A percentile compares a stretch with the other conserved stretches of the same genome.
Conservation (phyloP, 108 stramenopile genomes). For the Epithemia pelagica region DNA sequence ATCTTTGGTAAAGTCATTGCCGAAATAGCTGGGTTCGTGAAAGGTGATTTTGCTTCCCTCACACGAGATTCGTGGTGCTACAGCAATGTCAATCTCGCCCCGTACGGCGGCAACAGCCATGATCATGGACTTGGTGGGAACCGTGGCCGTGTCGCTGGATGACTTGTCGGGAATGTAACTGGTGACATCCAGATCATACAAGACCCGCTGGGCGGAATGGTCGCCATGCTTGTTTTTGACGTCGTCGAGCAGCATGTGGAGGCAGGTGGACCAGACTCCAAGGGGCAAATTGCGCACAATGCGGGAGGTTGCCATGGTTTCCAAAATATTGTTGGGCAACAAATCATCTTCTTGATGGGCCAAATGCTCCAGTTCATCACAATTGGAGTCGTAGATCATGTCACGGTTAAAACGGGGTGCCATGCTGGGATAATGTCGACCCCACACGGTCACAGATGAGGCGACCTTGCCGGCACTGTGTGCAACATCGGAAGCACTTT, state of each 20-base stretch:
- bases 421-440: background rate
- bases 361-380: background rate
- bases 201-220: background rate
- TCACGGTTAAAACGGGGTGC: background rate
- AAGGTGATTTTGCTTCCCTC: background rate
- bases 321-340: conserved; percentile 6
- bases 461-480: background rate
- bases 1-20: background rate
- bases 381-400: background rate
- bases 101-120: background rate
- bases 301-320: background rate
- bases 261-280: background rate
- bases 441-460: background rate
- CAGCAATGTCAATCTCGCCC: background rate
- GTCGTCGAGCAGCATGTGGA: background rate
- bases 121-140: background rate
- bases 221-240: background rate
- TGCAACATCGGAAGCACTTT: conserved; percentile 4
- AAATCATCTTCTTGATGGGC: background rate
- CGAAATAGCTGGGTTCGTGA: background rate
- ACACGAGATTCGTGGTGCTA: background rate
- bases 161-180: background rate
- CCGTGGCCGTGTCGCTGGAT: background rate
- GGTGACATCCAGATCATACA: background rate
- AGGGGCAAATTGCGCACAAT: conserved; percentile 3